A percentile compares a stretch with the other conserved stretches of the same genome.
phyloP scores from a whole-genome alignment of 139 green algal species.

The Picochlorum costavermella region DNA sequence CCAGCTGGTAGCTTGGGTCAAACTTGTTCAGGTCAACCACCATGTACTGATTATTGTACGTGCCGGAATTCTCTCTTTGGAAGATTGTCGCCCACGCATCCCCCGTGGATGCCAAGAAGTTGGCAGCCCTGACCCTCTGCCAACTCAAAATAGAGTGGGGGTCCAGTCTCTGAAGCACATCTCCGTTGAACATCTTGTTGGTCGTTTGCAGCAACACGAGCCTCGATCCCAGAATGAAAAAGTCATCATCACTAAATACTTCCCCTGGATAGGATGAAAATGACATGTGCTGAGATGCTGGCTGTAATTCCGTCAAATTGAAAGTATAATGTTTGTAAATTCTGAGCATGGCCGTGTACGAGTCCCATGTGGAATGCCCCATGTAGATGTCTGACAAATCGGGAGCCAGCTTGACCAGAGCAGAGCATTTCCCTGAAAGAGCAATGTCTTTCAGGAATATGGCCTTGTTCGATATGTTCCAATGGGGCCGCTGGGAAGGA shows the following conservation, averaged over 20 bases:
- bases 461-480: conserved; percentile 5
- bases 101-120: conserved; percentile 33
- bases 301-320: conserved; percentile 17
- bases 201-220: conserved; percentile 19
- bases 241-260: conserved; percentile 35
- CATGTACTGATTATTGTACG: conserved; percentile 78
- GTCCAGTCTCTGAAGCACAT: conserved; percentile 35
- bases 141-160: conserved; percentile 44
- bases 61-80: conserved; percentile 43
- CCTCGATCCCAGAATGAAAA: conserved; percentile 11
- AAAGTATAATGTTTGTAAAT: conserved; percentile 69
- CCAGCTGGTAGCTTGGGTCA: conserved; percentile 35
- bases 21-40: conserved; percentile 68
- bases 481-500: conserved; percentile 18
- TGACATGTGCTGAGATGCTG: conserved; percentile 27
- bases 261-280: conserved; percentile 59
- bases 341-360: conserved; percentile 37
- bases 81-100: conserved; percentile 45
- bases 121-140: conserved; percentile 56
- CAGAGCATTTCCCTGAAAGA: conserved; percentile 37
- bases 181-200: conserved; percentile 37
- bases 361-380: conserved; percentile 58
- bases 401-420: conserved; percentile 37
- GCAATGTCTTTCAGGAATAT: conserved; percentile 2
- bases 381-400: conserved; percentile 34